Conservation (phyloP, 768 basidiomycete species). For the Mycena vitilis region DNA sequence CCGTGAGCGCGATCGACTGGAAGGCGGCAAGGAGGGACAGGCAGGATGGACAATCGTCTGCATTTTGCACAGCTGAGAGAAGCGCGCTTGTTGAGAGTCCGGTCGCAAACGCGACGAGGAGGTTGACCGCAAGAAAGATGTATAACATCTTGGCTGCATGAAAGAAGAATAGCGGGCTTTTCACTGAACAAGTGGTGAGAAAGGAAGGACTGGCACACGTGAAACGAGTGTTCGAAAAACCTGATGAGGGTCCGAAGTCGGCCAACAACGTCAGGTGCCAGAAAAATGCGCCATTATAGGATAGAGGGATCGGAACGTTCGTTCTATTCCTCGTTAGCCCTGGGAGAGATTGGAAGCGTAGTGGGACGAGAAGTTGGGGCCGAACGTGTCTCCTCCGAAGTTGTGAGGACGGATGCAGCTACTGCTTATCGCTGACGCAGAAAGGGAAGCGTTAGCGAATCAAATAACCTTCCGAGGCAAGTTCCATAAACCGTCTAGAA, state of each 20-base stretch:
- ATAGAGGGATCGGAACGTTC: constrained; percentile 6
- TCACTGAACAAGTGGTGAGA: constrained; percentile 16
- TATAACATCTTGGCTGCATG: constrained; percentile 15
- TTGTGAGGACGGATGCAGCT: not conserved
- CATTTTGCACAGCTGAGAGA: constrained; percentile 14
- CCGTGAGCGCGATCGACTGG: constrained; percentile 18
- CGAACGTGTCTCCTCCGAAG: not conserved
- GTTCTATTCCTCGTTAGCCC: not conserved
- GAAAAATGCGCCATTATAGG: not conserved
- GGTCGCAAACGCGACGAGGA: constrained; percentile 1
- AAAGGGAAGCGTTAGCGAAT: too few species aligned
- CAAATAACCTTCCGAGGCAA: too few species aligned
- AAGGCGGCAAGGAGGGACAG: constrained; percentile 27
- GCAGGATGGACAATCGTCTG: constrained; percentile 29
- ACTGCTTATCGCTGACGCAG: too few species aligned
- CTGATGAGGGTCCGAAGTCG: not conserved
- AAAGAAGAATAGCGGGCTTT: not conserved
- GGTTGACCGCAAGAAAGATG: not conserved
- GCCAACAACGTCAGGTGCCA: constrained; percentile 13
- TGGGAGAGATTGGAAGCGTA: not conserved
- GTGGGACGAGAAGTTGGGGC: not conserved
- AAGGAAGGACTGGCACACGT: constrained; percentile 20
- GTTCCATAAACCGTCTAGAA: too few species aligned
- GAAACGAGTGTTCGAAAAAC: constrained; percentile 7
- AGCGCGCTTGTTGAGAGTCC: constrained; percentile 3